phyloP scores from a whole-genome alignment of 345 rosid species.

The Salix purpurea region DNA sequence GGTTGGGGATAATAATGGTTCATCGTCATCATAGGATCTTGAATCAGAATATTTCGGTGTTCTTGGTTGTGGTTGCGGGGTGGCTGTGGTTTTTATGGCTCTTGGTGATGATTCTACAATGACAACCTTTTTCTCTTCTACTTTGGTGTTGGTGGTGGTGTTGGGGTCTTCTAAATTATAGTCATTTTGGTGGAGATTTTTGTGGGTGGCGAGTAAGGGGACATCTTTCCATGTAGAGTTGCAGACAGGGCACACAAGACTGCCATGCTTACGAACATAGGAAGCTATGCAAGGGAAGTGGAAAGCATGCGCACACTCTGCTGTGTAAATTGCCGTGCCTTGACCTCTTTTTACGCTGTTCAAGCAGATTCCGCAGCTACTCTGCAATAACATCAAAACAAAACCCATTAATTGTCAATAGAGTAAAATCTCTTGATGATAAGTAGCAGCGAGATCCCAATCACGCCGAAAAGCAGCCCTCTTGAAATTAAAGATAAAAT shows the following conservation, averaged over 20 bases:
- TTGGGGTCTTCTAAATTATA: constrained; percentile 7
- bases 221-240: constrained; percentile 29
- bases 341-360: constrained; percentile 33
- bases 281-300: constrained; percentile 35
- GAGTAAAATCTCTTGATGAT: neutral
- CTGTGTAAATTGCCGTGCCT: constrained; percentile 33
- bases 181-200: constrained; percentile 7
- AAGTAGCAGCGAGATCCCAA: neutral
- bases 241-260: constrained; percentile 30
- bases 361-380: constrained; percentile 33
- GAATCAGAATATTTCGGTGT: constrained; percentile 11
- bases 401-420: neutral
- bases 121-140: constrained; percentile 22
- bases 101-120: constrained; percentile 22
- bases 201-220: constrained; percentile 25
- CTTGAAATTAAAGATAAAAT: neutral
- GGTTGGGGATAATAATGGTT: constrained; percentile 26
- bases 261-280: constrained; percentile 28
- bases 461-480: neutral
- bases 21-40: constrained; percentile 30
- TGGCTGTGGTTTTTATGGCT: neutral
- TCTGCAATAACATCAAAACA: constrained; percentile 10
- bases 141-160: neutral
- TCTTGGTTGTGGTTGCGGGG: neutral
- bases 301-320: constrained; percentile 33